Conservation (phyloP, 2,329 filamentous ascomycete genomes). For the Dothistroma septosporum region DNA sequence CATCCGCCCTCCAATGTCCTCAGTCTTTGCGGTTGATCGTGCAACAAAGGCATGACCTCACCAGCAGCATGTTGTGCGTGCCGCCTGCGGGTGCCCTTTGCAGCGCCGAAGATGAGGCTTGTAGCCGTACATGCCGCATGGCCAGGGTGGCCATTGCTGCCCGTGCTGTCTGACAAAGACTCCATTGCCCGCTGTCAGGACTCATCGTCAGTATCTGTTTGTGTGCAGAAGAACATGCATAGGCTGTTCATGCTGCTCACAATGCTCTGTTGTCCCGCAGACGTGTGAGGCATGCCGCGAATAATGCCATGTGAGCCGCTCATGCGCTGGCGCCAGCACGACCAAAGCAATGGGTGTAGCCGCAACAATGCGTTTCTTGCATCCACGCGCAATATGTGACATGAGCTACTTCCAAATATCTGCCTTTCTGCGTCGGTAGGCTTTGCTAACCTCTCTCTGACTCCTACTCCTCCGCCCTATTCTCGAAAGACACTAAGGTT, state of each 20-base stretch:
- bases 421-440: slow-evolving; percentile 21
- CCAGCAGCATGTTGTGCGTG: slow-evolving; percentile 22
- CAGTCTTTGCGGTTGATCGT: slow-evolving; percentile 11
- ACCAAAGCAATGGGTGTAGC: slow-evolving; percentile 27
- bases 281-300: slow-evolving; percentile 18
- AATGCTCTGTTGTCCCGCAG: slow-evolving; percentile 19
- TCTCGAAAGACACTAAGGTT: slow-evolving; percentile 2
- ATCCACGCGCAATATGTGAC: slow-evolving; percentile 24
- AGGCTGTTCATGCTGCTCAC: slow-evolving; percentile 17
- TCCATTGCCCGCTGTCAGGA: slow-evolving; percentile 19
- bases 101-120: slow-evolving; percentile 15
- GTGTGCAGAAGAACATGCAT: slow-evolving; percentile 21
- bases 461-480: slow-evolving; percentile 11
- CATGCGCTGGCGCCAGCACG: slow-evolving; percentile 27
- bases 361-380: slow-evolving; percentile 25
- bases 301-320: slow-evolving; percentile 25
- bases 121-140: slow-evolving; percentile 20
- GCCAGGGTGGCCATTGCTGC: slow-evolving; percentile 18
- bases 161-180: slow-evolving; percentile 23
- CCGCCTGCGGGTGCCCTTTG: slow-evolving; percentile 14
- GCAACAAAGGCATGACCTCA: slow-evolving; percentile 17
- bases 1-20: slow-evolving; percentile 10
- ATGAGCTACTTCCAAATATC: slow-evolving; percentile 26
- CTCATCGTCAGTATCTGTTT: slow-evolving; percentile 21
- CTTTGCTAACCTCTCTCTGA: slow-evolving; percentile 16